phyloP scores from a whole-genome alignment of 805 yeast genomes.

The Candida caryicola region DNA sequence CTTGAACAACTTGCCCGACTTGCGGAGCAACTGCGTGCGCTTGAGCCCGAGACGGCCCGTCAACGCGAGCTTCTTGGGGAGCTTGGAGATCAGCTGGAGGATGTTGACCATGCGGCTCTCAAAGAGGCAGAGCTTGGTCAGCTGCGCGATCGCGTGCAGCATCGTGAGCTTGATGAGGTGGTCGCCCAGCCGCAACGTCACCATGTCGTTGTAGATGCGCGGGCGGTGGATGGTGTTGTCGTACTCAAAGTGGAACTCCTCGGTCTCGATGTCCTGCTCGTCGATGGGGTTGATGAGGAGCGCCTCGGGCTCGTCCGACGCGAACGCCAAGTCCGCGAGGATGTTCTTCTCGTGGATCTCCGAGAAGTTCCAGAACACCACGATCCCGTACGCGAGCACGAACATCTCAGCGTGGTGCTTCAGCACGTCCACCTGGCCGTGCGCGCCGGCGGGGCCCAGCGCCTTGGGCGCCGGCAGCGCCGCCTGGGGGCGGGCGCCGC shows the following conservation, averaged over 20 bases:
- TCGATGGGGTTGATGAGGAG: constrained; percentile 70
- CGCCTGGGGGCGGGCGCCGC: not conserved
- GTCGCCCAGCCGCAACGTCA: constrained; percentile 85
- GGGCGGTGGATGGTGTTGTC: constrained; percentile 61
- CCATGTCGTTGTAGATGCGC: constrained; percentile 88
- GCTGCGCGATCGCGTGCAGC: constrained; percentile 96
- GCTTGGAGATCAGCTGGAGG: constrained; percentile 77
- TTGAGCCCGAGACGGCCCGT: constrained; percentile 85
- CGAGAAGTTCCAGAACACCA: constrained; percentile 97
- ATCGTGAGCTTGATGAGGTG: constrained; percentile 88
- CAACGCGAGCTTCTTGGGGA: constrained; percentile 86
- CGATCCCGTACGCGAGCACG: constrained; percentile 86
- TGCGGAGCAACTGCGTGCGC: constrained; percentile 78
- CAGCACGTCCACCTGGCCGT: constrained; percentile 38
- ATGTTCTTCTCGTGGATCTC: constrained; percentile 91
- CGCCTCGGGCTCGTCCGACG: constrained; percentile 41
- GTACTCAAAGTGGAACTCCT: constrained; percentile 77
- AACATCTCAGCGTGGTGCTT: constrained; percentile 83
- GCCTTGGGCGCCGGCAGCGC: not conserved
- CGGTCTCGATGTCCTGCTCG: constrained; percentile 91
- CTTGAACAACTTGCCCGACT: constrained; percentile 88
- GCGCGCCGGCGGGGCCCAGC: not conserved
- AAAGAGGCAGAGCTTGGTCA: constrained; percentile 85
- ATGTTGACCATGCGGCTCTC: constrained; percentile 88
- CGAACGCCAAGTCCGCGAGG: constrained; percentile 85